Evolutionary conservation across 139 green algal species (phyloP), one percentile per base, ranked within the genome.

Genomic region (Penium margaritaceum): DNA sequence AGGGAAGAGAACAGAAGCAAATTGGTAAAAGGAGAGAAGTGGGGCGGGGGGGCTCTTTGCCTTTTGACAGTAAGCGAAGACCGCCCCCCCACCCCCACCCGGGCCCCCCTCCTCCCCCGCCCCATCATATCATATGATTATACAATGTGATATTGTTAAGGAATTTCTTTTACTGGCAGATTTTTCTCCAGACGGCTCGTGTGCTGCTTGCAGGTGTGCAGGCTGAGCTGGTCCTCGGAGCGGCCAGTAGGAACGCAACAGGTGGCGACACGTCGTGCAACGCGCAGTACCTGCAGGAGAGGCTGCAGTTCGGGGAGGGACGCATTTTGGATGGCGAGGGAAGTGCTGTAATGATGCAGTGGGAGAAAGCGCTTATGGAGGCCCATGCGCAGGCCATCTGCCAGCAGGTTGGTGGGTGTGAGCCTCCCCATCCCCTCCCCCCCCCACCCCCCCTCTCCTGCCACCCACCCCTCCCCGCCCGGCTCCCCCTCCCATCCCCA

Each of bases 341-440:
- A 3, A 88, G 94, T 35, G 93, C 85, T 0, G 93, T 98, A 24
- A 98, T 98, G 93, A 98, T 98, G 93, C 83, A 82, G 0, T 98
- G 93, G 92, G 92, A 97, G 77, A 57, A 58, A 6, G 89, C 91
- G 0, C 84, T 98, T 2, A 98, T 98, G 94, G 67, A 90, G 47
- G 74, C 81, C 1, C 93, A 97, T 77, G 91, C 92, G 1, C 81
- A 90, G 37, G 74, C 86, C 14, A 67, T 76, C 29, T 76, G 68
- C 60, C 53, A 46, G 2, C 68, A 76, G 68, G 68, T 55, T 19
- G 0, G 43, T 21, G 17, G 9, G 15, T 29, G 30, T 70, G 6
- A 60, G n/a, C n/a, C n/a, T n/a, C n/a, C n/a, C n/a, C n/a, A n/a
- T n/a, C n/a, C n/a, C n/a, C n/a, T n/a, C n/a, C n/a, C n/a, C n/a